Base-by-base conservation (phyloP, 2,329 filamentous ascomycete genomes). In the Aspergillus arachidicola region DNA sequence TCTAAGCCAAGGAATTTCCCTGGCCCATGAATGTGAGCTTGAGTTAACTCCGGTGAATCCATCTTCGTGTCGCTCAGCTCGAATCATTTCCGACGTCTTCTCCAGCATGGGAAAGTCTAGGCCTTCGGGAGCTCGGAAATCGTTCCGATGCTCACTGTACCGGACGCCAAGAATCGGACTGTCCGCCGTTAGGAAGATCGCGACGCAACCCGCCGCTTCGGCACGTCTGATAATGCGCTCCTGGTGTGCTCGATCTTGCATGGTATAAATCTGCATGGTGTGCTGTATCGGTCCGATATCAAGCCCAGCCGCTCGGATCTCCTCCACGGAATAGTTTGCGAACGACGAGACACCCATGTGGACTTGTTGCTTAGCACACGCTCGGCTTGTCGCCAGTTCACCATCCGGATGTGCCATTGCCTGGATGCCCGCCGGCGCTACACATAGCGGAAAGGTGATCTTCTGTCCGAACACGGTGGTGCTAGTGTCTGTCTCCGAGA, bases 181-280 rank as follows among this genome's bases (percentile, higher is more conserved):
- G 66, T 87, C 86, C 1, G 85, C 83, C 0, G 85, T 84, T 2
- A 87, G 71, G 41, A 87, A 80, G 5, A 87, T 75, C 1, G 85
- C 85, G 60, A 81, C 82, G 68, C 77, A 68, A 72, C 76, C 68
- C 75, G 72, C 65, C n/a, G 69, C 71, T 55, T 75, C 73, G 4
- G 72, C 73, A 9, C 75, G 72, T 16, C 58, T 67, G 21, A 74
- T 68, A 4, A 76, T 72, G 2, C 70, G 67, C 21, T 66, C 68
- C 51, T 72, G 65, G 16, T 72, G 70, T 12, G 61, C 63, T 6
- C 68, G 67, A 58, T 73, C 69, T 14, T 65, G 68, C 66, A 73
- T 68, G 0, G 68, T 61, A 54, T 73, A 73, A 6, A 72, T 58
- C 53, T 74, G 72, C 70, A 74, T 72, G 34, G 61, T 60, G 50